A percentile compares a stretch with the other conserved stretches of the same genome.
phyloP scores from a whole-genome alignment of 2,329 filamentous ascomycete species.

The Xylariaceae sp. region DNA sequence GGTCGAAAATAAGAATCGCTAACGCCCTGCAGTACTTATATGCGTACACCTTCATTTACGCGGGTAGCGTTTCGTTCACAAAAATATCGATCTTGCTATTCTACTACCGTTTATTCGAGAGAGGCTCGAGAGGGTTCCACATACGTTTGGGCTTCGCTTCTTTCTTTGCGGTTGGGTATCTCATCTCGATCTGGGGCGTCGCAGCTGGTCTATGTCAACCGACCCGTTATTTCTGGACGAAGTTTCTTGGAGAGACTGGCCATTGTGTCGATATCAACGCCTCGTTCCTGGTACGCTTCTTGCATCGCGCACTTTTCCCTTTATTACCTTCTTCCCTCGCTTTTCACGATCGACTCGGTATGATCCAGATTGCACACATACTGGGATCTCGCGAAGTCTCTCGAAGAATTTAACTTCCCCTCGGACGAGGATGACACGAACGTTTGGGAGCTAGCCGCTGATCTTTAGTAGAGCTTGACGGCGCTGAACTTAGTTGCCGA shows the following conservation, averaged over 20 bases:
- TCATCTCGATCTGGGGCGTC: conserved; percentile 22
- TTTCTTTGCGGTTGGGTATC: conserved; percentile 24
- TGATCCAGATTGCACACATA: too few species aligned
- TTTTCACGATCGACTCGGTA: too few species aligned
- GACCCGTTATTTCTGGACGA: conserved; percentile 23
- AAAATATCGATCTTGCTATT: conserved; percentile 31
- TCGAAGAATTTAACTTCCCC: too few species aligned
- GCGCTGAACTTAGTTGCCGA: conserved; percentile 29
- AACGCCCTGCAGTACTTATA: conserved; percentile 24
- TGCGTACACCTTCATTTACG: conserved; percentile 30
- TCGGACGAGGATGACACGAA: too few species aligned
- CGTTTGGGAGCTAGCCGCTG: too few species aligned
- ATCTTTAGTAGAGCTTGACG: conserved; percentile 14
- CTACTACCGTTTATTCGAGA: conserved; percentile 31
- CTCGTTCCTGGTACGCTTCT: conserved; percentile 18
- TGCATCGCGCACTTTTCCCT: too few species aligned
- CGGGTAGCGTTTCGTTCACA: conserved; percentile 27
- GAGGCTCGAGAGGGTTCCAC: conserved; percentile 23
- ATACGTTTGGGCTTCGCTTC: conserved; percentile 20
- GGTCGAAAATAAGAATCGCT: neutral
- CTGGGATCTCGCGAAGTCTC: too few species aligned
- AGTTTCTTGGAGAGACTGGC: conserved; percentile 21
- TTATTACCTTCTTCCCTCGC: too few species aligned
- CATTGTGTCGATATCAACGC: conserved; percentile 25
- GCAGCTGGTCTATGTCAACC: conserved; percentile 22